Evolutionary conservation across 352 stramenopile genomes (phyloP), one percentile per base, ranked within the genome.

Genomic region (Pythium pyrilobum): DNA sequence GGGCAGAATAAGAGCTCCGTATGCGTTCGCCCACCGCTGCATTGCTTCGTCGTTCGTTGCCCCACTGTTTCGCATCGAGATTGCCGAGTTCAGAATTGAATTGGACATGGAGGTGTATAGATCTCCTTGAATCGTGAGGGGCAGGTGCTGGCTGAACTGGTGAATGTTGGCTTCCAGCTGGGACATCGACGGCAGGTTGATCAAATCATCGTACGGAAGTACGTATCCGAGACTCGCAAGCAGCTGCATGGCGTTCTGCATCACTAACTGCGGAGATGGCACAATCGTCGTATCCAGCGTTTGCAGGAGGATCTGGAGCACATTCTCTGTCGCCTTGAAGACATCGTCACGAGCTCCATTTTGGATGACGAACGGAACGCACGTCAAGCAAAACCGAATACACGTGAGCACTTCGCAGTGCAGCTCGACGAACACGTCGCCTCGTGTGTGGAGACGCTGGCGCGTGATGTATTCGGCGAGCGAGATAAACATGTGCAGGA

Each of bases 81-180:
- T 87, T 5, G 74, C 77, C 25, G 79, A 85, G 61, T 87, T 87
- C 27, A 92, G 33, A 56, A 89, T 85, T 8, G 74, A 87, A 56
- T 89, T 87, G 0, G 80, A 87, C 72, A 90, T 84, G 1, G 81
- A 82, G 15, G 76, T 88, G 54, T 87, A 92, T 20, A 92, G 56
- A 41, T 89, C 77, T 27, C 75, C 77, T 55, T 92, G 79, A 48
- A 92, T 88, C 20, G 69, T 59, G 9, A 85, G 64, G 20, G 74
- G 79, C 20, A 92, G 58, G 29, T 90, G 77, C 43, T 83, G 56
- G 20, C 79, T 85, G 57, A 92, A 90, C 41, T 74, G 64, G 42
- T 90, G 81, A 38, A 92, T 79, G 44, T 87, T 80, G 16, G 59
- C 49, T 46, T 89, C 70, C 11, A 92, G 64, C 45, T 89, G 74